Evolutionary conservation across 495 filamentous ascomycete genomes (phyloP), one percentile per base, ranked within the genome.

Genomic region (Annulohypoxylon nitens): DNA sequence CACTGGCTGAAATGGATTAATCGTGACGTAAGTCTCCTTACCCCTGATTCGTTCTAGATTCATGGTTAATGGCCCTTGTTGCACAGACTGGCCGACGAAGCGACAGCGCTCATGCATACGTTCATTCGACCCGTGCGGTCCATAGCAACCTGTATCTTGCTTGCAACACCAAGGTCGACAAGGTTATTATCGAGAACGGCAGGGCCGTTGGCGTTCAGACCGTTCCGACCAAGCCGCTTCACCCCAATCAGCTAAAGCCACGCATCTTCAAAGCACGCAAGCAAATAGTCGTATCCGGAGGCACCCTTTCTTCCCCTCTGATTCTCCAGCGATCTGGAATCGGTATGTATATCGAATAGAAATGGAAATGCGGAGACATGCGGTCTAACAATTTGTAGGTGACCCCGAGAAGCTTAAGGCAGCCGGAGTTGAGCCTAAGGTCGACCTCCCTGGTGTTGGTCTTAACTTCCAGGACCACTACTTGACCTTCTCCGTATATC

Each of bases 401-500:
- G 89, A 94, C 79, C 87, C 92, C n/a, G 85, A 90, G 78, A 94
- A 92, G 81, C 86, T 95, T 20, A 88, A 86, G 64, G 84, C 84
- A 39, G 91, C 85, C 30, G 91, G 93, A 9, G 89, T 94, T 63
- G 83, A 90, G 81, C 91, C 91, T 16, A 81, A 92, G 14, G 87
- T 94, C 64, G 86, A 95, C 73, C 88, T 94, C n/a, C 92, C 92
- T 0, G 93, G 93, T 41, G 92, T 95, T 58, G 93, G 92, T 64
- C 85, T 90, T 34, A 94, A 94, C 80, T 94, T 93, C 86, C 92
- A 94, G 78, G 92, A 94, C 79, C 93, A 95, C 71, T 93, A 96
- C 77, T 87, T 96, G 36, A 93, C 91, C 2, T 94, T 95, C 78
- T 88, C 92, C 3, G 86, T 88, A 51, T 94, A 86, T 76, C 84